Conservation (phyloP, 1,139 yeast species). For the Yamadazyma diospyri region DNA sequence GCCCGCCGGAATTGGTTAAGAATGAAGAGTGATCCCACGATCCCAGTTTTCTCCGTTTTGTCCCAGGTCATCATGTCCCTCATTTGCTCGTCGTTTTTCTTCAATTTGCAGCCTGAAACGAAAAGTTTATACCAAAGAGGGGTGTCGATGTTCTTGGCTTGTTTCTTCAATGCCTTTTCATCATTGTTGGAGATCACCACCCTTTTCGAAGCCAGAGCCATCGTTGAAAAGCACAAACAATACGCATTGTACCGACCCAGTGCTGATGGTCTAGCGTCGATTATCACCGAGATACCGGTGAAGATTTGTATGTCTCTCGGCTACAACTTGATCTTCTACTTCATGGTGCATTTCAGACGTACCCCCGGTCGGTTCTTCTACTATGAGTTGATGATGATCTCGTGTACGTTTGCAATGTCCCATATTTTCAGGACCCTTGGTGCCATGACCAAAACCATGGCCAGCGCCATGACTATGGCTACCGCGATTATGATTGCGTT, state of each 20-base stretch:
- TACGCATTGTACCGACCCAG: constrained; percentile 65
- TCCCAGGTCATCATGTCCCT: constrained; percentile 69
- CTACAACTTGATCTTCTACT: constrained; percentile 49
- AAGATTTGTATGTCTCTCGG: constrained; percentile 43
- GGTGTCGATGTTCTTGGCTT: constrained; percentile 71
- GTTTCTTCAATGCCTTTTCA: constrained; percentile 73
- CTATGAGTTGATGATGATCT: constrained; percentile 39
- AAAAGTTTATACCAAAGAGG: constrained; percentile 63
- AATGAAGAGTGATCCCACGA: constrained; percentile 60
- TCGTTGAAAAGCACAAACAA: constrained; percentile 74
- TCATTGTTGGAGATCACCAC: constrained; percentile 70
- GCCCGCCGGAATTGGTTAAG: constrained; percentile 60
- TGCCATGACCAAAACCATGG: constrained; percentile 48
- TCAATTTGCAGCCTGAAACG: constrained; percentile 43
- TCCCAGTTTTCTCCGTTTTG: constrained; percentile 53
- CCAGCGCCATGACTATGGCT: constrained; percentile 60
- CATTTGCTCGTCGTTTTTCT: constrained; percentile 70
- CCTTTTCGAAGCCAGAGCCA: constrained; percentile 64
- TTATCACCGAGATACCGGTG: constrained; percentile 55
- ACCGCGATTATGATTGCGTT: constrained; percentile 51
- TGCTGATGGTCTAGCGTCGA: constrained; percentile 57
- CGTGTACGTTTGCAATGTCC: constrained; percentile 45
- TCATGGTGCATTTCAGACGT: constrained; percentile 52
- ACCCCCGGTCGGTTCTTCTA: constrained; percentile 57
- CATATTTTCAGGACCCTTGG: constrained; percentile 61